Percentiles rank a stretch among this genome's conserved stretches.
These are phyloP conservation scores for Chlamydomonas asymmetrica DNA, from an alignment of 139 green algal genomes.

Conservation along the genomic window DNA sequence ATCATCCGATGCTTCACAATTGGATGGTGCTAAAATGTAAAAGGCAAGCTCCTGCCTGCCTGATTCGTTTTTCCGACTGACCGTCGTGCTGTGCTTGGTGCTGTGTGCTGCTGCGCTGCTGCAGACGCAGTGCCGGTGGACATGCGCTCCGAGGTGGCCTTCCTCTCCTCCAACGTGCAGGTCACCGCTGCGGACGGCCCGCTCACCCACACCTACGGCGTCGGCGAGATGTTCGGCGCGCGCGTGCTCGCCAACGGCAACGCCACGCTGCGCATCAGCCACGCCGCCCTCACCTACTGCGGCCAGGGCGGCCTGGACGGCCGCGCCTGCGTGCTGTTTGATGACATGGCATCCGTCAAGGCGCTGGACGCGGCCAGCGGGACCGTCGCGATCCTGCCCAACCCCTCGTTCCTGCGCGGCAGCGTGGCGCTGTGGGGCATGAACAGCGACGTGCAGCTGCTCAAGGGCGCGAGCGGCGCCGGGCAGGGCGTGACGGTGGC, in stretches of 20 bases:
- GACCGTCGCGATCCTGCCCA: background rate
- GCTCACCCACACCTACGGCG: background rate
- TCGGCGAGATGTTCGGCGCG: constrained; percentile 25
- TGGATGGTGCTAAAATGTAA: too few relatives aligned
- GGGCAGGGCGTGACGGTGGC: background rate
- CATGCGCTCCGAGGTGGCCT: constrained; percentile 41
- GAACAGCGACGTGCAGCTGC: constrained; percentile 21
- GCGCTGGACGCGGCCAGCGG: background rate
- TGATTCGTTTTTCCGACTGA: too few relatives aligned
- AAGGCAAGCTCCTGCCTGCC: too few relatives aligned
- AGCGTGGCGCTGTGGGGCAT: constrained; percentile 28
- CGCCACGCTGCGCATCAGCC: constrained; percentile 14
- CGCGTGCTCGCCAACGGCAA: constrained; percentile 21
- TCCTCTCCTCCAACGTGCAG: constrained; percentile 17
- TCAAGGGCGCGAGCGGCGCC: background rate
- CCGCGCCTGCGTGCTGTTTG: constrained; percentile 26
- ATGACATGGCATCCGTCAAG: background rate
- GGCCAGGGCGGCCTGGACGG: constrained; percentile 29
- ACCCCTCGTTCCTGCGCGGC: constrained; percentile 27
- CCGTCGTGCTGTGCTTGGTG: too few relatives aligned
- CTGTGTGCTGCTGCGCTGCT: too few relatives aligned
- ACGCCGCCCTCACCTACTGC: constrained; percentile 24
- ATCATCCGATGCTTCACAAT: too few relatives aligned
- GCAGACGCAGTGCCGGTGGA: too few relatives aligned
- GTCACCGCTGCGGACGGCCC: background rate